Evolutionary conservation across 2,329 filamentous ascomycete species (phyloP).

Genomic region (Lachnellula suecica): DNA sequence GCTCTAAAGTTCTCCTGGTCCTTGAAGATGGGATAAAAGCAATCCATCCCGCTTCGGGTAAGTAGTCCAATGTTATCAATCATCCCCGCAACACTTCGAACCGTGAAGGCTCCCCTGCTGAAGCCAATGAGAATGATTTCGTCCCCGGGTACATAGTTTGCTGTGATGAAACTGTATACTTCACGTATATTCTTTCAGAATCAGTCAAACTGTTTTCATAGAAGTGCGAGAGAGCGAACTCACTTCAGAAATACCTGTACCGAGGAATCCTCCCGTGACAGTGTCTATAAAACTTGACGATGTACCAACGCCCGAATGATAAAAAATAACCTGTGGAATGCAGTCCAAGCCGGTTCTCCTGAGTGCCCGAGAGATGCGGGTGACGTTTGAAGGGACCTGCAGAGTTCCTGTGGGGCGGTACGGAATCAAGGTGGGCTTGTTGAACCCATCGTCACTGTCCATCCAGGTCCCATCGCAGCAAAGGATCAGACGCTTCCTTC

Average conservation of each 20-base stretch:
- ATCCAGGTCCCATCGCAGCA: conserved; percentile 34
- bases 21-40: conserved; percentile 43
- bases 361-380: conserved; percentile 57
- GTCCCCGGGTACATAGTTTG: conserved; percentile 39
- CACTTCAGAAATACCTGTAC: conserved; percentile 45
- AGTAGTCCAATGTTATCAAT: conserved; percentile 35
- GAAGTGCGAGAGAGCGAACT: background rate
- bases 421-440: conserved; percentile 37
- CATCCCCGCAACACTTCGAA: conserved; percentile 37
- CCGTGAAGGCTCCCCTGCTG: conserved; percentile 42
- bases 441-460: conserved; percentile 31
- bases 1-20: conserved; percentile 34
- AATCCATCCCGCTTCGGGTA: conserved; percentile 40
- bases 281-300: conserved; percentile 48
- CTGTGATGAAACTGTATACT: conserved; percentile 46
- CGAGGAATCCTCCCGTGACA: conserved; percentile 54
- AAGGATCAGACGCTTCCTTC: conserved; percentile 28
- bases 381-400: conserved; percentile 59
- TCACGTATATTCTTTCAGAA: conserved; percentile 42
- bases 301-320: conserved; percentile 61
- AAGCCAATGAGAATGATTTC: conserved; percentile 41
- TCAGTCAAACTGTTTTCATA: background rate
- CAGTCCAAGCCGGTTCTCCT: conserved; percentile 48
- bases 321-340: conserved; percentile 57
- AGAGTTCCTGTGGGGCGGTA: conserved; percentile 61